Evolutionary conservation across 139 green algal genomes (phyloP).

Genomic region (Gonium pectorale): DNA sequence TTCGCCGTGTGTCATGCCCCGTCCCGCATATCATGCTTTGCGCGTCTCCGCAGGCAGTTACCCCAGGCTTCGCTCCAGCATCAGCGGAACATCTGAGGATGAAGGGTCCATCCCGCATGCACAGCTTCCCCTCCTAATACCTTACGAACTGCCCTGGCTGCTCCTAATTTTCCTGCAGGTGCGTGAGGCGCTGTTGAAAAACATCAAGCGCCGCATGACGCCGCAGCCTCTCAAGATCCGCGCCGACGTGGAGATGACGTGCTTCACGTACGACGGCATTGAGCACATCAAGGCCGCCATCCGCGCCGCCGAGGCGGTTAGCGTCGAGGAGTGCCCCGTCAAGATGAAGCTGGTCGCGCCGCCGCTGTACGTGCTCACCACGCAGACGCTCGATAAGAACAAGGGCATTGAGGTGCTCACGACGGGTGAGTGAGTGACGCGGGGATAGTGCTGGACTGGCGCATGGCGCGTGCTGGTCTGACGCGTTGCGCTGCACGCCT

Average conservation of each 20-base stretch:
- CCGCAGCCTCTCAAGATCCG: constrained; percentile 99
- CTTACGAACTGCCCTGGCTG: not conserved
- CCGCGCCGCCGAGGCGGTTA: constrained; percentile 56
- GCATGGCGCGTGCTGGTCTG: no score
- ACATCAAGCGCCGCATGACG: constrained; percentile 97
- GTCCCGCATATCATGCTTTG: no score
- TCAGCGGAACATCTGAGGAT: no score
- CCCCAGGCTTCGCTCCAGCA: no score
- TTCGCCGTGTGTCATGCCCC: no score
- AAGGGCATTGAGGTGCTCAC: constrained; percentile 57
- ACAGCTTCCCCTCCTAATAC: not conserved
- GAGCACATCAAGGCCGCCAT: constrained; percentile 97
- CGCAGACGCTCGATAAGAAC: constrained; percentile 94
- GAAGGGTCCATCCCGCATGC: no score
- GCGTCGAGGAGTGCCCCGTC: constrained; percentile 86
- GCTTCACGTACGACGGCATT: constrained; percentile 97
- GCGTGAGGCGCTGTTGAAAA: constrained; percentile 91
- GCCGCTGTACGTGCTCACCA: constrained; percentile 99
- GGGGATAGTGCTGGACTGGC: no score
- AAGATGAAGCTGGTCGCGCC: constrained; percentile 98
- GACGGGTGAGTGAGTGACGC: constrained; percentile 7
- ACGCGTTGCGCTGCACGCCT: no score
- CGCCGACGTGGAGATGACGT: constrained; percentile 98
- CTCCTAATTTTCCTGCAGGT: constrained; percentile 56
- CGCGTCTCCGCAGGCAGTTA: no score